A percentile compares a stretch with the other conserved stretches of the same genome.
These are phyloP conservation scores for Kwoniella heveanensis DNA, from an alignment of 768 basidiomycete species.

Conservation along the genomic window DNA sequence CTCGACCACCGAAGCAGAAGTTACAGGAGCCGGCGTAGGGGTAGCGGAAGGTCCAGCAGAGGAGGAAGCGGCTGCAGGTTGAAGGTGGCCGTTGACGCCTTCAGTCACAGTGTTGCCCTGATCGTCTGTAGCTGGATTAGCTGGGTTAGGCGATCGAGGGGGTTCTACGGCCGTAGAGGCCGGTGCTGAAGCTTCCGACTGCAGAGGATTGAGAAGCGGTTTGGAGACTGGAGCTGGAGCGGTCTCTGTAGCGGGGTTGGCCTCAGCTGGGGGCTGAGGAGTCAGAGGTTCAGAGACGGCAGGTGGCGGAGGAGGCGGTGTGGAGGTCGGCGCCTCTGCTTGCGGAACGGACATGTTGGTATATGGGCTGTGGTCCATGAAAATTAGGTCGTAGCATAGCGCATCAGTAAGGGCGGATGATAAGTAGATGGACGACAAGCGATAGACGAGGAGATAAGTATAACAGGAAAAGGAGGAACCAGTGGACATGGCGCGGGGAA, in stretches of 20 bases:
- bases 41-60: background rate
- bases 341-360: slow-evolving; percentile 13
- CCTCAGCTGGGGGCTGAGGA: slow-evolving; percentile 2
- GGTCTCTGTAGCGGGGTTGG: background rate
- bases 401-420: background rate
- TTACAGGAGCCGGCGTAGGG: background rate
- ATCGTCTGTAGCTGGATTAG: slow-evolving; percentile 36
- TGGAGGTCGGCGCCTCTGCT: slow-evolving; percentile 4
- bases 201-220: slow-evolving; percentile 49
- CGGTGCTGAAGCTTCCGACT: slow-evolving; percentile 34
- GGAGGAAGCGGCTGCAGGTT: background rate
- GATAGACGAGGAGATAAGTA: slow-evolving; percentile 1
- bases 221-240: slow-evolving; percentile 24
- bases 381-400: background rate
- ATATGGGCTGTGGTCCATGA: background rate
- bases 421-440: slow-evolving; percentile 3
- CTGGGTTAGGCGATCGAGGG: slow-evolving; percentile 38
- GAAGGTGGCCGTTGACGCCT: background rate
- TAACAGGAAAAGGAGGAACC: background rate
- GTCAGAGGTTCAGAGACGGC: slow-evolving; percentile 14
- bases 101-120: slow-evolving; percentile 22
- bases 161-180: slow-evolving; percentile 49
- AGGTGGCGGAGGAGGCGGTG: slow-evolving; percentile 24
- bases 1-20: background rate
- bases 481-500: background rate